Conservation (phyloP, 1,139 yeast genomes). For the Kodamaea fungicola region DNA sequence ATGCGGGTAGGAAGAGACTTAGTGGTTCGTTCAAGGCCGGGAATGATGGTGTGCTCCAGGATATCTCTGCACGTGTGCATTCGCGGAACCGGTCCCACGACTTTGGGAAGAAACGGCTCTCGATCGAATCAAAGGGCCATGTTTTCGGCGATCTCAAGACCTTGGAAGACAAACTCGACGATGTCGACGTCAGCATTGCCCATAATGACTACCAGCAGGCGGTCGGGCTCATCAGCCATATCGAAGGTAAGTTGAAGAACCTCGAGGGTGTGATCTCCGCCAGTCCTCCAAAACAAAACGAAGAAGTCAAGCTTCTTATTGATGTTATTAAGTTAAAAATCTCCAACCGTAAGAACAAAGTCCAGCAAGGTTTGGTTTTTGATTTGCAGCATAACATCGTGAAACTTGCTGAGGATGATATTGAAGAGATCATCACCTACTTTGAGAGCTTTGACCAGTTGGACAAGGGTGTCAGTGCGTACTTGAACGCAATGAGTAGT, state of each 20-base stretch:
- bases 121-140: constrained; percentile 21
- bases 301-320: constrained; percentile 34
- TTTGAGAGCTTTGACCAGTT: constrained; percentile 37
- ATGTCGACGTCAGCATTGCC: constrained; percentile 63
- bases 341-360: constrained; percentile 31
- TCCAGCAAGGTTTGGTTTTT: constrained; percentile 37
- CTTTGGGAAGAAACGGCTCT: constrained; percentile 18
- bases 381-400: constrained; percentile 37
- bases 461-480: constrained; percentile 36
- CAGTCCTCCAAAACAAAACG: constrained; percentile 9
- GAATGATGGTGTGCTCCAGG: constrained; percentile 43
- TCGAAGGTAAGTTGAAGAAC: constrained; percentile 31
- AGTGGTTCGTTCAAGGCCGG: constrained; percentile 34
- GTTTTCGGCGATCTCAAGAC: constrained; percentile 45
- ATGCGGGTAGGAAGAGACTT: constrained; percentile 22
- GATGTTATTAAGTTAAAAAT: constrained; percentile 41
- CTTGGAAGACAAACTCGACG: constrained; percentile 62
- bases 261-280: constrained; percentile 13
- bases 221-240: constrained; percentile 47
- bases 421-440: constrained; percentile 32
- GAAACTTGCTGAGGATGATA: constrained; percentile 28
- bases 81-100: constrained; percentile 53
- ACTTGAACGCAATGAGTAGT: constrained; percentile 35
- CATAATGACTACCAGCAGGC: constrained; percentile 57
- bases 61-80: constrained; percentile 54